These are phyloP conservation scores for Euphorbia lathyris DNA, from an alignment of 345 rosid genomes.

Conservation along the genomic window DNA sequence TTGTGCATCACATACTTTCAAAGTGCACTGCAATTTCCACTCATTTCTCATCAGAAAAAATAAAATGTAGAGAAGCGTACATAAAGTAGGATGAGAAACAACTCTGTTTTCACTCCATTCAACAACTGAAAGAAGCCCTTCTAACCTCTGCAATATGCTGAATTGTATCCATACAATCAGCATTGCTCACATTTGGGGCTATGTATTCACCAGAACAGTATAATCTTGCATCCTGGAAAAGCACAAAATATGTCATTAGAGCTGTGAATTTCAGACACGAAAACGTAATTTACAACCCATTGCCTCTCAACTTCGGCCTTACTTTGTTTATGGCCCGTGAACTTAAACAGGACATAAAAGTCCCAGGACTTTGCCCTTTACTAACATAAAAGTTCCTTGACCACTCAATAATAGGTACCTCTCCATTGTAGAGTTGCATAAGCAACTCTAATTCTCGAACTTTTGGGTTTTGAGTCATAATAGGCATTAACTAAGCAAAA, in stretches of 20 bases:
- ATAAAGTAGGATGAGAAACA: background rate
- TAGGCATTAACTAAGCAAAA: too few species aligned
- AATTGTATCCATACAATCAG: constrained; percentile 6
- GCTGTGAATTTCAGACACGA: too few species aligned
- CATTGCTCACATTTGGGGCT: constrained; percentile 5
- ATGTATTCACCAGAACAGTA: constrained; percentile 8
- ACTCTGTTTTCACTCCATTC: background rate
- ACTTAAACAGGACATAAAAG: too few species aligned
- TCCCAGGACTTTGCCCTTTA: too few species aligned
- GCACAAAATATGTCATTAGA: background rate
- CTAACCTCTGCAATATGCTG: constrained; percentile 12
- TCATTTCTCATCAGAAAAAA: background rate
- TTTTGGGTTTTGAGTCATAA: too few species aligned
- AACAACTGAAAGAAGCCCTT: background rate
- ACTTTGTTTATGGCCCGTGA: too few species aligned
- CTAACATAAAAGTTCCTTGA: too few species aligned
- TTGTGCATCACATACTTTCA: constrained; percentile 17
- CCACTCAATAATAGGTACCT: too few species aligned
- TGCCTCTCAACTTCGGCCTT: too few species aligned
- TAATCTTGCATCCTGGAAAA: constrained; percentile 2
- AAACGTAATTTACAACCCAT: too few species aligned
- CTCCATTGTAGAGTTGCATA: too few species aligned
- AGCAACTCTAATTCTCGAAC: too few species aligned
- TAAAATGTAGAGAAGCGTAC: background rate
- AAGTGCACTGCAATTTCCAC: constrained; percentile 17